phyloP scores from a whole-genome alignment of 1,284 basidiomycete species.

The Irpex rosettiformis region DNA sequence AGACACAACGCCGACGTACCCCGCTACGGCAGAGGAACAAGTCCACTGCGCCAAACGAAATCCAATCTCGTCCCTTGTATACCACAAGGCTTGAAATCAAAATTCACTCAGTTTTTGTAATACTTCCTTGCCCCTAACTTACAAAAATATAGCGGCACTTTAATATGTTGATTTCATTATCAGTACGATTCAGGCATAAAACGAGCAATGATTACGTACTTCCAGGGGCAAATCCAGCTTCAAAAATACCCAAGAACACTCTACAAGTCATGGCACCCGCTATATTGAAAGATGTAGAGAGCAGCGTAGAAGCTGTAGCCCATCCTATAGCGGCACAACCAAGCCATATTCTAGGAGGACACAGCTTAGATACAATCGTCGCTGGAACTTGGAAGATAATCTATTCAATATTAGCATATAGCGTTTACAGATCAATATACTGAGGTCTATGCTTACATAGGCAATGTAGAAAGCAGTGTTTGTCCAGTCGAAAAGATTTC shows the following conservation, averaged over 20 bases:
- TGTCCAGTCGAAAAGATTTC: constrained; percentile 68
- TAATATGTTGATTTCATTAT: background rate
- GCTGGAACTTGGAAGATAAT: constrained; percentile 71
- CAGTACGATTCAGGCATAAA: background rate
- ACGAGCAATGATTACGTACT: constrained; percentile 27
- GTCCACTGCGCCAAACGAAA: constrained; percentile 76
- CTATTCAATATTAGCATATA: constrained; percentile 34
- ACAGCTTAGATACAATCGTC: constrained; percentile 62
- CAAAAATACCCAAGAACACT: constrained; percentile 64
- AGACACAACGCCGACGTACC: constrained; percentile 23
- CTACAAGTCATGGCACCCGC: constrained; percentile 55
- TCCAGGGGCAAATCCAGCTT: constrained; percentile 70
- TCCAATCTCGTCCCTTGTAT: constrained; percentile 71
- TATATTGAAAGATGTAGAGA: constrained; percentile 60
- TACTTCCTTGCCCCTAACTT: constrained; percentile 20
- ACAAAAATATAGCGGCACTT: constrained; percentile 70
- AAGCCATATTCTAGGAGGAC: constrained; percentile 63
- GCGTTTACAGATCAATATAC: no score
- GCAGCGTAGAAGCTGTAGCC: constrained; percentile 66
- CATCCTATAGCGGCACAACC: constrained; percentile 64
- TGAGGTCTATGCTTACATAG: constrained; percentile 55
- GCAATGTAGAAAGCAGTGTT: constrained; percentile 75
- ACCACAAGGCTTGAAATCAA: constrained; percentile 58
- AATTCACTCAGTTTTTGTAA: background rate
- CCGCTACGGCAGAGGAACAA: constrained; percentile 77